These are phyloP conservation scores for Erysiphe neolycopersici DNA, from an alignment of 2,329 filamentous ascomycete species.

Conservation along the genomic window DNA sequence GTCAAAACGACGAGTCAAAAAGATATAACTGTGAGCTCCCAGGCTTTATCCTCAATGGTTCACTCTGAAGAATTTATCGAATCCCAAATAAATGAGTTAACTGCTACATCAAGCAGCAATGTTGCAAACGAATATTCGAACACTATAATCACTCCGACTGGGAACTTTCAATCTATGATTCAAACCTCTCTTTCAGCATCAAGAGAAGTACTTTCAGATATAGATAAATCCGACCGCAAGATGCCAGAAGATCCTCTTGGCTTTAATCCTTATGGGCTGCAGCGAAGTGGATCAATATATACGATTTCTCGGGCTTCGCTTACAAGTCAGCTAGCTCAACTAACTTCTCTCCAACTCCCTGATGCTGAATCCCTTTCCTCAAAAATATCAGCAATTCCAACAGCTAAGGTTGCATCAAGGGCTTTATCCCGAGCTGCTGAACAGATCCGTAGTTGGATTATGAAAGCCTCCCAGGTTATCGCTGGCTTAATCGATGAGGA, in stretches of 20 bases:
- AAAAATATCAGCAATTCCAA: conserved; percentile 62
- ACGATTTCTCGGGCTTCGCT: conserved; percentile 82
- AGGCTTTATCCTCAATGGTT: not conserved
- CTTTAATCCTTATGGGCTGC: conserved; percentile 38
- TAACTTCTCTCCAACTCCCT: conserved; percentile 73
- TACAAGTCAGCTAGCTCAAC: conserved; percentile 70
- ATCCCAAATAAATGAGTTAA: not conserved
- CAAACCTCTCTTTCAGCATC: conserved; percentile 19
- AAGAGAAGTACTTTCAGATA: conserved; percentile 23
- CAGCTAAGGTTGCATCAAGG: conserved; percentile 56
- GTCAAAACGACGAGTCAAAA: not conserved
- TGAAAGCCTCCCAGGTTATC: conserved; percentile 73
- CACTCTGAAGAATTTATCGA: not conserved
- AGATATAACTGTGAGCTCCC: not conserved
- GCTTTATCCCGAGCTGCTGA: conserved; percentile 69
- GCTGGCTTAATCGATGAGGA: conserved; percentile 78
- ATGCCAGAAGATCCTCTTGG: conserved; percentile 18
- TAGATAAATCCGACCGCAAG: conserved; percentile 14
- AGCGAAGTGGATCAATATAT: conserved; percentile 66
- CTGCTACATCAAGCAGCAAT: conserved; percentile 20
- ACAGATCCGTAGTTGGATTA: conserved; percentile 84
- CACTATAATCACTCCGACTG: not conserved
- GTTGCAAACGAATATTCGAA: conserved; percentile 23
- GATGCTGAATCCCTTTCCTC: conserved; percentile 61
- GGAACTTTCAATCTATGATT: conserved; percentile 10